These are phyloP conservation scores for Paracorniculantispora psalliotae DNA, from an alignment of 2,329 filamentous ascomycete species.

Conservation along the genomic window DNA sequence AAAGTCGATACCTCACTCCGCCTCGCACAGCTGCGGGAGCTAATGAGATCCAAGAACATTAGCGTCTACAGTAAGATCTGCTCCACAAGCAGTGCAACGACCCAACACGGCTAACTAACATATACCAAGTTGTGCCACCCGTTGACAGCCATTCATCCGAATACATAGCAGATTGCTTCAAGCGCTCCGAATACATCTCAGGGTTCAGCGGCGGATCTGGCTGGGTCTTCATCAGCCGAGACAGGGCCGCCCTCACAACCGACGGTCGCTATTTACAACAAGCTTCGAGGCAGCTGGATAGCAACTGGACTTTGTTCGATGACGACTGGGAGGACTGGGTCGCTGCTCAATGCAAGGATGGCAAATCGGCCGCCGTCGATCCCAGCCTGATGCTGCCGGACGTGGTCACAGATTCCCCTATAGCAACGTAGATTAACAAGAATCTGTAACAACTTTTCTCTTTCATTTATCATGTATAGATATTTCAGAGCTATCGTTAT, in stretches of 20 bases:
- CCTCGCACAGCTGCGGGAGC: constrained; percentile 67
- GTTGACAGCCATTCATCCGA: constrained; percentile 97
- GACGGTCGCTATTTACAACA: constrained; percentile 99
- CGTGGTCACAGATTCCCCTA: too few relatives aligned
- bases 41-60: constrained; percentile 83
- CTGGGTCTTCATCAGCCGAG: constrained; percentile 79
- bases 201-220: constrained; percentile 95
- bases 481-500: too few relatives aligned
- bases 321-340: constrained; percentile 98
- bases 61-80: constrained; percentile 80
- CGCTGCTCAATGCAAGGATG: constrained; percentile 74
- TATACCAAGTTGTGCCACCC: constrained; percentile 83
- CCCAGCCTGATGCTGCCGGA: constrained; percentile 74
- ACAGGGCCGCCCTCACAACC: constrained; percentile 85
- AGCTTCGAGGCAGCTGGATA: constrained; percentile 81
- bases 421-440: too few relatives aligned
- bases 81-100: background rate
- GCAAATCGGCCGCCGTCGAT: constrained; percentile 89
- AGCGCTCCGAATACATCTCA: constrained; percentile 81
- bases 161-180: constrained; percentile 96
- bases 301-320: constrained; percentile 87
- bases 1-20: constrained; percentile 70
- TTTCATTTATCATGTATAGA: too few relatives aligned
- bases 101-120: constrained; percentile 14
- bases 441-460: too few relatives aligned